A percentile compares a stretch with the other conserved stretches of the same genome.
phyloP scores from a whole-genome alignment of 1,139 yeast species.

The Maudiozyma humilis region DNA sequence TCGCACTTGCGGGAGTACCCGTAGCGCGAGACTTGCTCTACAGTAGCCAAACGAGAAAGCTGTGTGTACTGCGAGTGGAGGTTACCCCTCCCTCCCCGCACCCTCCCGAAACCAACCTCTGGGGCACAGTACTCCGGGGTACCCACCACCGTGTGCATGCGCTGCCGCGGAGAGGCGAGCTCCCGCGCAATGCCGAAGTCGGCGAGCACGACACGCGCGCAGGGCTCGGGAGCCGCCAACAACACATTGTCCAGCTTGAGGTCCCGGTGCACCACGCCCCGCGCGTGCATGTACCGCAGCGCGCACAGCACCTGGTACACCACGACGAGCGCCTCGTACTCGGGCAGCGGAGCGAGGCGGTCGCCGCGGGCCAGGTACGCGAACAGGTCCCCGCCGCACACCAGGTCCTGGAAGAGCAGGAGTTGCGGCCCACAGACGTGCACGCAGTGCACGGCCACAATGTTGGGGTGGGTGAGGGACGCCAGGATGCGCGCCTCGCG shows the following conservation, averaged over 20 bases:
- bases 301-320: constrained; percentile 50
- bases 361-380: constrained; percentile 46
- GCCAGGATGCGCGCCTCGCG: constrained; percentile 39
- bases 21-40: constrained; percentile 13
- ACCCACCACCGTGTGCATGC: constrained; percentile 54
- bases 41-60: constrained; percentile 26
- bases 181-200: constrained; percentile 62
- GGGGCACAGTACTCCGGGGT: constrained; percentile 67
- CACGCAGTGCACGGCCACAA: constrained; percentile 39
- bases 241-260: constrained; percentile 53
- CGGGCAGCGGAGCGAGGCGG: constrained; percentile 39
- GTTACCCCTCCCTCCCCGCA: background rate
- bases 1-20: constrained; percentile 55
- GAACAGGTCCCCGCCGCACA: constrained; percentile 60
- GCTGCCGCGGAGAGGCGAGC: constrained; percentile 26
- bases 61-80: constrained; percentile 12
- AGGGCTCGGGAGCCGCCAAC: constrained; percentile 43
- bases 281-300: constrained; percentile 43
- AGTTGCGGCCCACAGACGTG: constrained; percentile 34
- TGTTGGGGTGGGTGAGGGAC: constrained; percentile 38
- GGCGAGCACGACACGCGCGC: constrained; percentile 46
- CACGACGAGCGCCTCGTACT: constrained; percentile 47
- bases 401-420: constrained; percentile 45
- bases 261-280: constrained; percentile 48
- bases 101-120: constrained; percentile 40